Evolutionary conservation across 345 rosid species (phyloP), one percentile per base, ranked within the genome.

Genomic region (Limnanthes douglasii): DNA sequence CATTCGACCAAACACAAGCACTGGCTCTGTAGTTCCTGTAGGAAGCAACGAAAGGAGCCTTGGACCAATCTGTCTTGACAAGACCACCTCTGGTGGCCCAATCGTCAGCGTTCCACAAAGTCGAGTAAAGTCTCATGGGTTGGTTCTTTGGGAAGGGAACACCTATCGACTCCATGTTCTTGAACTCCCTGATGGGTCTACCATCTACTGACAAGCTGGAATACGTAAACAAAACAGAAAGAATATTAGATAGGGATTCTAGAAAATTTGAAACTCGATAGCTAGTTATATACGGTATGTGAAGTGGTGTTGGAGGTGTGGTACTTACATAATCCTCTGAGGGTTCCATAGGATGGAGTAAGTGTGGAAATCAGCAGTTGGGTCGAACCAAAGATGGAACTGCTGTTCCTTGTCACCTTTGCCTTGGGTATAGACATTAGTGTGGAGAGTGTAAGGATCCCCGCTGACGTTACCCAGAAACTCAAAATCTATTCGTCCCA

Each of bases 11-110:
- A 21, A 49, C 56, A 41, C 75, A 65, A 15, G 59, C 61, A 28
- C 53, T 29, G 8, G 59, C 61, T n/a, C 52, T 48, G 51, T 55
- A 73, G 38, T 65, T 59, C 47, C 60, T 58, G 45, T 36, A 72
- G 3, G 56, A 69, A 29, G 78, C 67, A 1, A 65, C 64, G 65
- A 73, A 66, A 1, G 83, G 83, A 41, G 82, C 72, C 9, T 57
- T 24, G 2, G 69, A 36, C 71, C 79, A 75, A 30, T 80, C 76
- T 0, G 46, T 72, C 59, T 80, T 80, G n/a, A 75, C 69, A 5
- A 62, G 62, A 1, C 93, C 86, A 13, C 83, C 83, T 34, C 83
- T 58, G 0, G 93, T 79, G 2, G 79, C 79, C 93, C 86, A 80
- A 22, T 75, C 70, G 38, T 80, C 86, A 10, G 64, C 83, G 35